phyloP scores from a whole-genome alignment of 31 red algal genomes.

The Odonthalia washingtoniensis region DNA sequence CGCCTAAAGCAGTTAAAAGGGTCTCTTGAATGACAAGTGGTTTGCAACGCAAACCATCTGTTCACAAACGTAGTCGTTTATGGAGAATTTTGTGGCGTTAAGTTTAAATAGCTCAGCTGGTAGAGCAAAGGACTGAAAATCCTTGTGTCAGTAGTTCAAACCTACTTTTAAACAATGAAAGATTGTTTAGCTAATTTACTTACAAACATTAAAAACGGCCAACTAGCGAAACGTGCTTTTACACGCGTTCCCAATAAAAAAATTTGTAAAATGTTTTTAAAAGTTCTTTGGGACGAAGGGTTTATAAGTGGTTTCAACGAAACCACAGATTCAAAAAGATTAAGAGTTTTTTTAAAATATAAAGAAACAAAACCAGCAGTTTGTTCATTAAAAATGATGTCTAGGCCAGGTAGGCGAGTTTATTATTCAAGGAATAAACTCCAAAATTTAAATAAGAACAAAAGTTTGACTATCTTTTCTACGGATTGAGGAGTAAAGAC shows the following conservation, averaged over 20 bases:
- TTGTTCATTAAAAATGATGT: not conserved
- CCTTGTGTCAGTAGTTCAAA: too few relatives aligned
- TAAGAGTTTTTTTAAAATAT: constrained; percentile 37
- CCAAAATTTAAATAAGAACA: not conserved
- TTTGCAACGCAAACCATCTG: too few relatives aligned
- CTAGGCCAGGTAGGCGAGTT: not conserved
- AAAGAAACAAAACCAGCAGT: not conserved
- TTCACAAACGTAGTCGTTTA: too few relatives aligned
- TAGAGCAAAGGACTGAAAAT: too few relatives aligned
- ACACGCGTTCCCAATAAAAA: not conserved
- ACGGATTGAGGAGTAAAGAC: constrained; percentile 22
- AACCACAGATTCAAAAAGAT: not conserved
- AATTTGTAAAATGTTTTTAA: constrained; percentile 25
- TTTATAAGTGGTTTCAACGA: constrained; percentile 9
- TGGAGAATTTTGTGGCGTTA: too few relatives aligned
- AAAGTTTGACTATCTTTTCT: not conserved
- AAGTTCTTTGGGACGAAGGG: constrained; percentile 16
- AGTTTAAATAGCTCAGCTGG: too few relatives aligned
- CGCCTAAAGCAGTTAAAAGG: too few relatives aligned
- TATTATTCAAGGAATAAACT: constrained; percentile 9
- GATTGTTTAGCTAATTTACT: too few relatives aligned
- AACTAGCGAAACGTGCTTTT: not conserved
- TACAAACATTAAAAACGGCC: too few relatives aligned
- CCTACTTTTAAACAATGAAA: too few relatives aligned
- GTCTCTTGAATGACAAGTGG: too few relatives aligned